Evolutionary conservation across 306 rosid species (phyloP).

Genomic region (Lablab purpureus): DNA sequence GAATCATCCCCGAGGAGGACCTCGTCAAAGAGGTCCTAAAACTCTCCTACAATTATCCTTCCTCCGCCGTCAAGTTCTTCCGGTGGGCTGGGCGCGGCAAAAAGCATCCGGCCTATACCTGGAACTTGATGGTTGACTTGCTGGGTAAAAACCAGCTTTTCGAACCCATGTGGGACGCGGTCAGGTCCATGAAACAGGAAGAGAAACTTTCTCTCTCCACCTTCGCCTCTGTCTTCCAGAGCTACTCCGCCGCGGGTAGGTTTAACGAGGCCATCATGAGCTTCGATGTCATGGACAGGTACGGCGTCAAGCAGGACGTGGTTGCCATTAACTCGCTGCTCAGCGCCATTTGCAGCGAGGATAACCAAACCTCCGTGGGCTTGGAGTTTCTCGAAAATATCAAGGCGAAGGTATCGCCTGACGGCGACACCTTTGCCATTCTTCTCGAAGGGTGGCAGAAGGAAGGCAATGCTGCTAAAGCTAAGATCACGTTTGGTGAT

Average conservation of each 20-base stretch:
- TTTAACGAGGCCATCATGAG: conserved; percentile 68
- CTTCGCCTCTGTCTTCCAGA: conserved; percentile 65
- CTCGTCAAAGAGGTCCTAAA: conserved; percentile 58
- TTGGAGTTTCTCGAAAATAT: conserved; percentile 58
- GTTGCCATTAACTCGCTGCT: conserved; percentile 68
- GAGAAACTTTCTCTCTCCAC: conserved; percentile 53
- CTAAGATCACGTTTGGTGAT: conserved; percentile 59
- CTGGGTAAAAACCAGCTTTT: conserved; percentile 71
- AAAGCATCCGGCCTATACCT: conserved; percentile 59
- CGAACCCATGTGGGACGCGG: conserved; percentile 82
- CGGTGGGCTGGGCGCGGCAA: conserved; percentile 64
- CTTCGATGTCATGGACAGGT: conserved; percentile 71
- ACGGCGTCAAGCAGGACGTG: conserved; percentile 58
- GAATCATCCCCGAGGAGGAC: conserved; percentile 56
- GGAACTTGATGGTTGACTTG: conserved; percentile 78
- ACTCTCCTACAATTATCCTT: conserved; percentile 63
- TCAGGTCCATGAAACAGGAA: conserved; percentile 74
- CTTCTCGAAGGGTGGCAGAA: conserved; percentile 75
- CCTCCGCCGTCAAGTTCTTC: conserved; percentile 76
- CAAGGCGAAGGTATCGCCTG: conserved; percentile 58
- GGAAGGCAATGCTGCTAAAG: conserved; percentile 61
- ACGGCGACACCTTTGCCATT: conserved; percentile 68
- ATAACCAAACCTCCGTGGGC: conserved; percentile 53
- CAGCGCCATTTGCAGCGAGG: conserved; percentile 64
- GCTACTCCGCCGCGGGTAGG: conserved; percentile 63